Evolutionary conservation across 1,284 basidiomycete species (phyloP), one percentile per base, ranked within the genome.

Genomic region (Garcileccinum viscosum): DNA sequence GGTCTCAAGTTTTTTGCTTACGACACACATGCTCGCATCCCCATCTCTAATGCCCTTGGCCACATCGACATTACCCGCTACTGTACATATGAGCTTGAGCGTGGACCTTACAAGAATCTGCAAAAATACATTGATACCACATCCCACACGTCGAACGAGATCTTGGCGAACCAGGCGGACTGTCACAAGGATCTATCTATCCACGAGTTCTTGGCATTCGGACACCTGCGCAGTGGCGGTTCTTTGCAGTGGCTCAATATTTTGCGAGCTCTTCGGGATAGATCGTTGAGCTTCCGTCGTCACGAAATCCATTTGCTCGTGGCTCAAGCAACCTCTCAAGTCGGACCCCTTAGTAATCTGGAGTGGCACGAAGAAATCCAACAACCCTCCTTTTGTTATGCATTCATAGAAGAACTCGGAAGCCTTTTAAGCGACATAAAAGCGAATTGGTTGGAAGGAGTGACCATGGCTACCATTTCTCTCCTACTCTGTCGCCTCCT

Each of bases 171-270:
- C 7, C 87, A 88, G 69, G 72, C 71, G 0, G 71, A 80, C 5
- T 85, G 84, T 47, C 80, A 81, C 4, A 63, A 66, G 1, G 76
- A 81, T 2, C 69, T 88, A 4, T 78, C 70, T 8, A 71, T 84
- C 5, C 85, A 87, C 40, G 86, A 88, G 67, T 84, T 80, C 53
- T 73, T 82, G 9, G 78, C 83, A 0, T 87, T 85, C 67, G 82
- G 82, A 1, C 75, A 77, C 40, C 68, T 88, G 37, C 84, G 86
- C 5, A 80, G 83, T 40, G 86, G 87, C 3, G 69, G 76, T 7
- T 73, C 72, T 2, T 70, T 88, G 0, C 87, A 88, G 61, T 88
- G 86, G 87, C 71, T 84, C 53, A 88, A 88, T 67, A 82, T 88
- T 19, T 73, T 81, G 8, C 78, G 82, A 30, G 85, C 84, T 69